Base-by-base conservation (phyloP, 768 basidiomycete genomes). In the Hirschioporus abietinus region DNA sequence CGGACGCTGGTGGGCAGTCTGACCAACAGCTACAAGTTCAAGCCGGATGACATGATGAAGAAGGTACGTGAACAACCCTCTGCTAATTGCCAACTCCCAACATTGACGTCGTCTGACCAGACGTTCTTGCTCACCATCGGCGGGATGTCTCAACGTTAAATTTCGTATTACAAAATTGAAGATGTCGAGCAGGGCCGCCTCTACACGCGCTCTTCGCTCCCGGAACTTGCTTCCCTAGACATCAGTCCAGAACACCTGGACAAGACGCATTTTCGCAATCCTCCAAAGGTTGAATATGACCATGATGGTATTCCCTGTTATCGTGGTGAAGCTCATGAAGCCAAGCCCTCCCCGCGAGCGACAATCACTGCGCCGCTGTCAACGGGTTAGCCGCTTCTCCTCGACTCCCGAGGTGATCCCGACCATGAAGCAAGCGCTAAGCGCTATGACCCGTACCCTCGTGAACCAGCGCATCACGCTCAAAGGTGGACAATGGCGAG, bases 21-120 rank as follows among this genome's bases (percentile, higher is more conserved):
- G 72, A 97, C 95, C 9, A 95, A 94, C 78, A 91, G 87, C 74
- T 90, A 92, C 83, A 94, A 94, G 77, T 98, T 96, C 84, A 96
- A 96, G 74, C 76, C 83, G 0, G 90, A 94, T 66, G 96, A 96
- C 7, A 84, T 99, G 76, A 94, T 98, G 88, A 99, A 99, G 83
- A 97, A 98, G 87, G 96, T 95, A 60, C 70, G 30, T 61, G 60
- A 24, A 61, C 23, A 17, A 7, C 12, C 23, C 23, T 34, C 17
- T 35, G 30, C 57, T 66, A 18, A 18, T 26, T 30, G 27, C 9
- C 62, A 35, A 61, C 35, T 30, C 17, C 27, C 34, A n/a, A 10
- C 17, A n/a, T 35, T 64, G 23, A 35, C 27, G 17, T 52, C 34
- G 17, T 60, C 15, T 42, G 24, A 26, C 65, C 74, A 96, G 95